Percentiles rank a stretch among this genome's conserved stretches.
Evolutionary conservation across 768 basidiomycete genomes (phyloP).

Genomic region (Nidula microcarpa): DNA sequence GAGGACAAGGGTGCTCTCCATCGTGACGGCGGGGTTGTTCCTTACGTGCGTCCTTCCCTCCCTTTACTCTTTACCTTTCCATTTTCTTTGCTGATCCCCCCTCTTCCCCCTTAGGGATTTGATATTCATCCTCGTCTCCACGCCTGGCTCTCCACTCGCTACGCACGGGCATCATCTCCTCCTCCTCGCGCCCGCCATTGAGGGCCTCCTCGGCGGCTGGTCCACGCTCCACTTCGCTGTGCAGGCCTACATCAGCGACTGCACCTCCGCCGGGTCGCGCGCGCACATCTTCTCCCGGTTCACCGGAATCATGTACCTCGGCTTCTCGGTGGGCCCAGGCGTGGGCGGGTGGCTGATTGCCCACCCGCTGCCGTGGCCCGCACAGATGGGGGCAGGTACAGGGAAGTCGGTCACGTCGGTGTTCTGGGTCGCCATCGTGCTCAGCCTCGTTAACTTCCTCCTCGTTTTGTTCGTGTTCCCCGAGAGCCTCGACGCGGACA

Average conservation of each 20-base stretch:
- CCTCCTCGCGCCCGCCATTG: slow-evolving; percentile 74
- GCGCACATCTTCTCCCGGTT: slow-evolving; percentile 73
- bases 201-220: slow-evolving; percentile 84
- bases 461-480: slow-evolving; percentile 70
- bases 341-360: slow-evolving; percentile 59
- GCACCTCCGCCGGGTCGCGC: slow-evolving; percentile 80
- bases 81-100: slow-evolving; percentile 3
- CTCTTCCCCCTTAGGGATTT: slow-evolving; percentile 53
- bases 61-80: not conserved
- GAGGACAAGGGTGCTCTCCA: slow-evolving; percentile 72
- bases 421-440: slow-evolving; percentile 42
- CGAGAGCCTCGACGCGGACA: slow-evolving; percentile 49
- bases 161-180: slow-evolving; percentile 74
- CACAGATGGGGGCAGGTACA: slow-evolving; percentile 6
- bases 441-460: slow-evolving; percentile 51
- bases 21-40: slow-evolving; percentile 59
- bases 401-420: slow-evolving; percentile 37
- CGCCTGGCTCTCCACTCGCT: slow-evolving; percentile 56
- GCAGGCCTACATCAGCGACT: slow-evolving; percentile 83
- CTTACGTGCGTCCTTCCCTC: slow-evolving; percentile 27
- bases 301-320: slow-evolving; percentile 73
- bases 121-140: slow-evolving; percentile 80
- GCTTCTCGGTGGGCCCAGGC: slow-evolving; percentile 73
- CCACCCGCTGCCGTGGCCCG: slow-evolving; percentile 25
- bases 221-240: slow-evolving; percentile 71